These are phyloP conservation scores for Urtica urens DNA, from an alignment of 306 rosid species.

Conservation along the genomic window DNA sequence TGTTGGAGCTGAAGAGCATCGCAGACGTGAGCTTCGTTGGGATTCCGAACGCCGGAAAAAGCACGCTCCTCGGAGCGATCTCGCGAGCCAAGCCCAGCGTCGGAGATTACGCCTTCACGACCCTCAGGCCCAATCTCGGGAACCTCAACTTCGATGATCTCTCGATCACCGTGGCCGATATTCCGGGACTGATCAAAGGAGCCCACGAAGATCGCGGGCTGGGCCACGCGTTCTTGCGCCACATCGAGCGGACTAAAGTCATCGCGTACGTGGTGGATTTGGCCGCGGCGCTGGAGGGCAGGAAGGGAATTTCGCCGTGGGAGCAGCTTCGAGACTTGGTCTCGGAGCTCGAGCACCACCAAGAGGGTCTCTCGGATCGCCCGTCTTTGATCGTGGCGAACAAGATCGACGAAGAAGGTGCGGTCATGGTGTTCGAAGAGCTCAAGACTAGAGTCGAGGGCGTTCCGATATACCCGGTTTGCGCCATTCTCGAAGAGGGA, in stretches of 20 bases:
- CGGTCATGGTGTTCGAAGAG: conserved; percentile 50
- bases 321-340: conserved; percentile 69
- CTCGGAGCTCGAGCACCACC: conserved; percentile 78
- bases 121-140: conserved; percentile 84
- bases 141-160: conserved; percentile 74
- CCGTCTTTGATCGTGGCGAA: conserved; percentile 83
- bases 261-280: conserved; percentile 77
- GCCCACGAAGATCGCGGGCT: conserved; percentile 84
- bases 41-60: conserved; percentile 98
- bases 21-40: conserved; percentile 94
- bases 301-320: conserved; percentile 83
- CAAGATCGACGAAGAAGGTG: conserved; percentile 85
- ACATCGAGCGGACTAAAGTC: conserved; percentile 86
- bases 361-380: conserved; percentile 58
- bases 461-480: conserved; percentile 65
- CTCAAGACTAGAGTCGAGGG: conserved; percentile 55
- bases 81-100: conserved; percentile 72
- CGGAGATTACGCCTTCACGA: conserved; percentile 88
- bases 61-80: conserved; percentile 83
- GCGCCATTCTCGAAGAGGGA: conserved; percentile 87
- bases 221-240: conserved; percentile 85
- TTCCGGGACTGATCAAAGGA: conserved; percentile 92
- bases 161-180: conserved; percentile 75
- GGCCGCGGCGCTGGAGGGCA: conserved; percentile 68
- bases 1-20: conserved; percentile 82